These are phyloP conservation scores for Aspergillus bridgeri DNA, from an alignment of 495 filamentous ascomycete genomes.

Conservation along the genomic window DNA sequence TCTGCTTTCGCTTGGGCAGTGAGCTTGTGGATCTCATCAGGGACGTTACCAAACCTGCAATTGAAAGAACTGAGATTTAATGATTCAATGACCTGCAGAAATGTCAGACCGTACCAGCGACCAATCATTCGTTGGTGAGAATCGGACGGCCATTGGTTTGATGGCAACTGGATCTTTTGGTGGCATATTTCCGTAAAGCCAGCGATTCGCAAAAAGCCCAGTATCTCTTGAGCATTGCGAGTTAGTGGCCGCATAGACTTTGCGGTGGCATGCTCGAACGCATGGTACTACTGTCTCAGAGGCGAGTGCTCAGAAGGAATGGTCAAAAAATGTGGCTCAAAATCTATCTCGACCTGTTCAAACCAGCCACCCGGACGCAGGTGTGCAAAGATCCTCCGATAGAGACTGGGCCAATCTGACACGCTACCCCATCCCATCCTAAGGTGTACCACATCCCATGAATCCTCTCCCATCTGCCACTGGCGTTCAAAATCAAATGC, in stretches of 20 bases:
- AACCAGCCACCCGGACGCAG: slow-evolving; percentile 76
- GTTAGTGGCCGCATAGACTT: slow-evolving; percentile 60
- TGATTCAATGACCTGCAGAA: slow-evolving; percentile 69
- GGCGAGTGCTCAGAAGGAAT: slow-evolving; percentile 51
- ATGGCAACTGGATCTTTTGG: slow-evolving; percentile 64
- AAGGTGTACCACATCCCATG: slow-evolving; percentile 84
- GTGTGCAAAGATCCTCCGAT: slow-evolving; percentile 68
- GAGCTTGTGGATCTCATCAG: slow-evolving; percentile 61
- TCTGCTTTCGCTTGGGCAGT: slow-evolving; percentile 63
- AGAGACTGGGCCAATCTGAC: slow-evolving; percentile 72
- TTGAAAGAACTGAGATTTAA: slow-evolving; percentile 72
- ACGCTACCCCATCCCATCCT: slow-evolving; percentile 78
- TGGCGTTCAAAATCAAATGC: slow-evolving; percentile 75
- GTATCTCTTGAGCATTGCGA: slow-evolving; percentile 58
- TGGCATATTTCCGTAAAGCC: slow-evolving; percentile 83
- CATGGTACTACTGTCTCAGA: slow-evolving; percentile 63
- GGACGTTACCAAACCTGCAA: slow-evolving; percentile 58
- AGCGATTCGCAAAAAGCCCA: slow-evolving; percentile 58
- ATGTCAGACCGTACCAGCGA: slow-evolving; percentile 78
- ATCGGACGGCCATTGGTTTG: slow-evolving; percentile 76
- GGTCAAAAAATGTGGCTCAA: slow-evolving; percentile 70
- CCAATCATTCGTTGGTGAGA: slow-evolving; percentile 66
- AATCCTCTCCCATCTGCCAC: slow-evolving; percentile 70
- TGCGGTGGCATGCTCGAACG: slow-evolving; percentile 67
- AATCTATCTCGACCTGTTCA: slow-evolving; percentile 93